These are phyloP conservation scores for Auricularia sp. DNA, from an alignment of 768 basidiomycete species.

Conservation along the genomic window DNA sequence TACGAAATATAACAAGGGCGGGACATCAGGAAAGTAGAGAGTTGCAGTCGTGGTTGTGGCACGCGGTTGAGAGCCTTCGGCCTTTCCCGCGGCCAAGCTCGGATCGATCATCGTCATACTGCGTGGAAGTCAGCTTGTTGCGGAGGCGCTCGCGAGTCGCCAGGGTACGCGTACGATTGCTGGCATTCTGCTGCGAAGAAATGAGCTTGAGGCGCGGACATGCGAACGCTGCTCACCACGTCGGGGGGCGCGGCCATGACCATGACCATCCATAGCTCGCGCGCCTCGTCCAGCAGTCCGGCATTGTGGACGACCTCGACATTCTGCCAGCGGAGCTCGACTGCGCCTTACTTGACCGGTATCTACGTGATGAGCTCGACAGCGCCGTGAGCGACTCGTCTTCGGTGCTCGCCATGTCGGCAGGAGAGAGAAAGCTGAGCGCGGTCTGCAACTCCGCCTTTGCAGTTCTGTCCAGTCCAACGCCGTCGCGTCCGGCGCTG, in stretches of 20 bases:
- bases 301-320: conserved; percentile 47
- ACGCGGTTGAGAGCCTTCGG: no score
- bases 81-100: not conserved
- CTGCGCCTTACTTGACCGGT: conserved; percentile 39
- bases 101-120: conserved; percentile 38
- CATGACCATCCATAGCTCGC: conserved; percentile 49
- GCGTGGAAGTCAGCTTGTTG: conserved; percentile 30
- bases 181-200: conserved; percentile 38
- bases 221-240: conserved; percentile 29
- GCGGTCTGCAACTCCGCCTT: no score
- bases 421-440: no score
- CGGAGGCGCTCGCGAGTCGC: conserved; percentile 44
- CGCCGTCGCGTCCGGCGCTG: no score
- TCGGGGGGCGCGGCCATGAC: conserved; percentile 58
- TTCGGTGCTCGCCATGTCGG: not conserved
- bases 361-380: conserved; percentile 16
- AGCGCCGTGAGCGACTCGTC: conserved; percentile 42
- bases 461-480: no score
- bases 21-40: no score
- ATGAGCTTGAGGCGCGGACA: not conserved
- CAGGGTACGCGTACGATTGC: conserved; percentile 18
- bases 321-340: conserved; percentile 57
- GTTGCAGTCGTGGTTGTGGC: no score
- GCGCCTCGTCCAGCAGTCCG: conserved; percentile 50
- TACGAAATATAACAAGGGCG: no score